A percentile compares a stretch with the other conserved stretches of the same genome.
Evolutionary conservation across 352 stramenopile genomes (phyloP).

Genomic region (Globisporangium cederbergense): DNA sequence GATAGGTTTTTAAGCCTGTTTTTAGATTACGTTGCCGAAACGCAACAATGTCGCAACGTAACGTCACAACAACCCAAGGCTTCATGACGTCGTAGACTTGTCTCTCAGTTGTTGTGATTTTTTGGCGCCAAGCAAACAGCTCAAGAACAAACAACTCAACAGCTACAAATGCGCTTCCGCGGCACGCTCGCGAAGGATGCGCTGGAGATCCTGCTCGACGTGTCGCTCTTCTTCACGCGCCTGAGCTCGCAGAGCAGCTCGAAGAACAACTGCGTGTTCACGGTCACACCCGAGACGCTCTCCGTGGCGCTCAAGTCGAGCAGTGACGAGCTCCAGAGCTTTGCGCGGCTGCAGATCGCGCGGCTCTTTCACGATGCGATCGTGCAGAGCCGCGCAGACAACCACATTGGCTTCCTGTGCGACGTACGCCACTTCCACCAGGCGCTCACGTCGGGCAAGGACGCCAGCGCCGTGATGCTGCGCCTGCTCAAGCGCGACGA

Average conservation of each 20-base stretch:
- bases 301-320: constrained; percentile 65
- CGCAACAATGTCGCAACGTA: neutral
- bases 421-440: constrained; percentile 74
- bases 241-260: constrained; percentile 47
- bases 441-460: constrained; percentile 70
- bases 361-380: constrained; percentile 72
- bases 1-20: neutral
- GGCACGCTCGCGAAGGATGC: constrained; percentile 72
- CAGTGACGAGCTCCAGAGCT: constrained; percentile 77
- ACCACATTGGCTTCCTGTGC: constrained; percentile 80
- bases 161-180: constrained; percentile 67
- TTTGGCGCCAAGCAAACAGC: constrained; percentile 4
- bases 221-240: constrained; percentile 68
- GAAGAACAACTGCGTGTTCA: constrained; percentile 72
- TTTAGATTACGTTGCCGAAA: neutral
- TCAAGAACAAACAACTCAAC: neutral
- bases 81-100: neutral
- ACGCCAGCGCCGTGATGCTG: constrained; percentile 77
- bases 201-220: constrained; percentile 73
- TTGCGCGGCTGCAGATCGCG: constrained; percentile 56
- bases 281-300: constrained; percentile 60
- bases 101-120: neutral
- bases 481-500: constrained; percentile 78
- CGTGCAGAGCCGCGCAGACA: constrained; percentile 69
- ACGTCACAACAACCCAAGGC: neutral